Conservation (phyloP, 176 grass and related monocot species). For the Secale cereale region DNA sequence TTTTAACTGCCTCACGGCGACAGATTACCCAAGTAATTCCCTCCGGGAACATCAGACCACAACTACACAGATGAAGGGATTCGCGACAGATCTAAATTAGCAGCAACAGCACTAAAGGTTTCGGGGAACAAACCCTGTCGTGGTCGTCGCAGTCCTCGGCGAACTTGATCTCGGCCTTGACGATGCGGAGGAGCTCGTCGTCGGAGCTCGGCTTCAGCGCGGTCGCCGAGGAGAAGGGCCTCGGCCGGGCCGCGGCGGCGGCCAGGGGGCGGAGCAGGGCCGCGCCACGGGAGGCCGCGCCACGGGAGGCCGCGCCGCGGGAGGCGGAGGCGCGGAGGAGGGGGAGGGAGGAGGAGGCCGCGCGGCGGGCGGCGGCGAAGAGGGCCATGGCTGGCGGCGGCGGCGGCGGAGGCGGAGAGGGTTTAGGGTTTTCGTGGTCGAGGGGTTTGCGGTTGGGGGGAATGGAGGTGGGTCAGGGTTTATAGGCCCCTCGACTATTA, state of each 20-base stretch:
- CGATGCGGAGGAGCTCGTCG: constrained; percentile 52
- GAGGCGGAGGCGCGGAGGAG: constrained; percentile 24
- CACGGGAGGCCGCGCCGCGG: background rate
- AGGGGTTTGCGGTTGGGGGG: background rate
- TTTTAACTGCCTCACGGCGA: background rate
- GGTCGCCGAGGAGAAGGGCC: constrained; percentile 53
- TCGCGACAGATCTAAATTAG: background rate
- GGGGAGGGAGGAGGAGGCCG: constrained; percentile 1
- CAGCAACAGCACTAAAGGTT: background rate
- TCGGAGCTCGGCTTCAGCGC: constrained; percentile 40
- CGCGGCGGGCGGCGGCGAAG: constrained; percentile 39
- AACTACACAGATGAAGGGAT: background rate
- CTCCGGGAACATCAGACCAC: background rate
- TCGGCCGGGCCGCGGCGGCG: constrained; percentile 10
- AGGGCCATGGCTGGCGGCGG: constrained; percentile 26
- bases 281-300: background rate
- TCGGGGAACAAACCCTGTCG: constrained; percentile 35
- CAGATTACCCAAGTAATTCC: background rate
- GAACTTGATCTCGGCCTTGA: constrained; percentile 44
- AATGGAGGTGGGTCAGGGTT: background rate
- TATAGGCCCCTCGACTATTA: no score
- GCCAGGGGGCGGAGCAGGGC: constrained; percentile 33
- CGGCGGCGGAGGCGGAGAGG: background rate
- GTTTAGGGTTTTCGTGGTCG: constrained; percentile 37
- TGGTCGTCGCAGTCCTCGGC: constrained; percentile 47